Conservation (phyloP, 116 monocot species). For the Posidonia oceanica region DNA sequence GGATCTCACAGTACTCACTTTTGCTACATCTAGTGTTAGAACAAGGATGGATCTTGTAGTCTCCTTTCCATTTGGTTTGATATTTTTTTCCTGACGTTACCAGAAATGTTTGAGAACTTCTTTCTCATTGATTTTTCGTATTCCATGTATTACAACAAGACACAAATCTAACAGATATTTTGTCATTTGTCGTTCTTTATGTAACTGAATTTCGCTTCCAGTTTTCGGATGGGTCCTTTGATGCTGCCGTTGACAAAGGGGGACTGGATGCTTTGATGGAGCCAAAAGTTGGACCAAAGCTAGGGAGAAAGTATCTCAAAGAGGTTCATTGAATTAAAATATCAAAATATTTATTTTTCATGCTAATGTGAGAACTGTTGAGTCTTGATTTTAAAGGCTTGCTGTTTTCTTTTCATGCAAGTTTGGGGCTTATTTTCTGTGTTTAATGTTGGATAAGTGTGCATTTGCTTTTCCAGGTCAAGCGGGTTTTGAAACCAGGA, state of each 20-base stretch:
- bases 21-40: too few species aligned
- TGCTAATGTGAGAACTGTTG: not conserved
- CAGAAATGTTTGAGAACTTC: too few species aligned
- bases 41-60: too few species aligned
- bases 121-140: too few species aligned
- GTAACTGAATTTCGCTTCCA: conserved; percentile 14
- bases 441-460: not conserved
- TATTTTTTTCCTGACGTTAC: too few species aligned
- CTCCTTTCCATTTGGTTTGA: too few species aligned
- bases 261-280: conserved; percentile 96
- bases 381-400: not conserved
- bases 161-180: not conserved
- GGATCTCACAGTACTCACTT: too few species aligned
- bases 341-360: not conserved
- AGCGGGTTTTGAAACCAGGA: conserved; percentile 61
- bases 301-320: conserved; percentile 83
- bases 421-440: not conserved
- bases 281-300: conserved; percentile 59
- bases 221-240: conserved; percentile 80
- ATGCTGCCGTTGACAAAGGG: conserved; percentile 85
- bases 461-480: conserved; percentile 34
- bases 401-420: not conserved
- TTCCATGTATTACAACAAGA: not conserved
- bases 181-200: not conserved
- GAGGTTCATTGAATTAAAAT: conserved; percentile 34